Base-by-base conservation (phyloP, 2,329 filamentous ascomycete genomes). In the Torrubiella hemipterigena region DNA sequence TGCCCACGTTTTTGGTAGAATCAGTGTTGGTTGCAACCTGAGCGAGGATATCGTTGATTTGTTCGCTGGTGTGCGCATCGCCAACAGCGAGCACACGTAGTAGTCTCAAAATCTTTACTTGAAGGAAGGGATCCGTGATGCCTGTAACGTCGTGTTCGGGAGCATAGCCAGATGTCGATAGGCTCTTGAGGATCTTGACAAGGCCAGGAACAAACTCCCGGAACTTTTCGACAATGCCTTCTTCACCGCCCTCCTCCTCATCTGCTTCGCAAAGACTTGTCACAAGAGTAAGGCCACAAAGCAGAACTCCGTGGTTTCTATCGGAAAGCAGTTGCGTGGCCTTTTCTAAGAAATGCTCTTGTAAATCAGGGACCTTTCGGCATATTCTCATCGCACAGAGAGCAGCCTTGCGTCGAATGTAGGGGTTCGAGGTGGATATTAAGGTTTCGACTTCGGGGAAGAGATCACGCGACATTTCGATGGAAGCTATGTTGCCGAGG, bases 331-430 rank as follows among this genome's bases (percentile, higher is more conserved):
- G 67, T 17, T 84, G 69, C 38, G 91, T 81, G 12, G 89, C 83
- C 56, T 96, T 96, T 38, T 98, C 91, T 35, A 95, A 54, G 50
- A 98, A 98, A 58, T 98, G 87, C 55, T 98, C 93, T 56, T 94
- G 85, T 32, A 98, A 63, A 54, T 98, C 91, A 6, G 93, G 91
- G 9, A 98, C 91, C 58, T 98, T 98, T 47, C 86, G 81, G 61
- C 87, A 95, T 67, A 98, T 95, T 43, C 87, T 76, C 91, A 98
- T 98, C 30, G 91, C 91, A 59, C 91, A 98, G n/a, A 98, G 70
- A 4, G 91, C 91, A 13, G 91, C 91, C 65, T 98, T 98, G 45
- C 91, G 76, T 46, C 91, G 75, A 51, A 98, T 95, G 54, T 98
- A 98, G n/a, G 91, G 91, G 55, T 98, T 98, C 32, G 86, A 80